Evolutionary conservation across 2,329 filamentous ascomycete genomes (phyloP).

Genomic region (Sclerotinia borealis): DNA sequence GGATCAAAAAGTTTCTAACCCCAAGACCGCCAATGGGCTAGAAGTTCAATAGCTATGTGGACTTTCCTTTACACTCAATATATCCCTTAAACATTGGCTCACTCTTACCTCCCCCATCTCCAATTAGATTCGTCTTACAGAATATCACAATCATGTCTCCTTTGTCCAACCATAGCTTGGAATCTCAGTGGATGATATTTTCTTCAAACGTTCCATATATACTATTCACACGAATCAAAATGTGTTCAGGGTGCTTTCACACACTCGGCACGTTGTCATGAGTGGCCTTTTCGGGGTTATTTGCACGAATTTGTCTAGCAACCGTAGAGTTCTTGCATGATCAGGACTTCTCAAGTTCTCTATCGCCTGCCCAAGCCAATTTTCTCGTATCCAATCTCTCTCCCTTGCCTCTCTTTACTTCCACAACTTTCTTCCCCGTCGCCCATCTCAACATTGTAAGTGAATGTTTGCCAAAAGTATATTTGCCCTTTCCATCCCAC

Average conservation of each 20-base stretch:
- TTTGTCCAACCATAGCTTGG: background rate
- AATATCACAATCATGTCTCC: background rate
- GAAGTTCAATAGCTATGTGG: too few species aligned
- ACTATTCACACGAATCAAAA: background rate
- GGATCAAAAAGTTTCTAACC: background rate
- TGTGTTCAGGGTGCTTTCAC: background rate
- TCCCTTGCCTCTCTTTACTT: constrained; percentile 22
- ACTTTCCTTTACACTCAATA: too few species aligned
- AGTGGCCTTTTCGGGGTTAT: too few species aligned
- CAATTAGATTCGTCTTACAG: background rate
- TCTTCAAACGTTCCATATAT: background rate
- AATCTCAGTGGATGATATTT: background rate
- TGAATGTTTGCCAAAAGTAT: constrained; percentile 63
- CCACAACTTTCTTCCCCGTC: constrained; percentile 26
- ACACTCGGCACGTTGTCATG: background rate
- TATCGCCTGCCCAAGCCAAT: constrained; percentile 24
- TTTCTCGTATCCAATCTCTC: constrained; percentile 26
- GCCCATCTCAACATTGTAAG: constrained; percentile 58
- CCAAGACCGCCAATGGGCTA: background rate
- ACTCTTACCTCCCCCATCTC: background rate
- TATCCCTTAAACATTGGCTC: background rate
- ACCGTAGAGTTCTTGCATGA: background rate
- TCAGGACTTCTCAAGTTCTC: constrained; percentile 3
- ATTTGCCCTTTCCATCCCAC: constrained; percentile 59
- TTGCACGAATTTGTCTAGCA: background rate